Base-by-base conservation (phyloP, 2,329 filamentous ascomycete genomes). In the Aspergillus vadensis region DNA sequence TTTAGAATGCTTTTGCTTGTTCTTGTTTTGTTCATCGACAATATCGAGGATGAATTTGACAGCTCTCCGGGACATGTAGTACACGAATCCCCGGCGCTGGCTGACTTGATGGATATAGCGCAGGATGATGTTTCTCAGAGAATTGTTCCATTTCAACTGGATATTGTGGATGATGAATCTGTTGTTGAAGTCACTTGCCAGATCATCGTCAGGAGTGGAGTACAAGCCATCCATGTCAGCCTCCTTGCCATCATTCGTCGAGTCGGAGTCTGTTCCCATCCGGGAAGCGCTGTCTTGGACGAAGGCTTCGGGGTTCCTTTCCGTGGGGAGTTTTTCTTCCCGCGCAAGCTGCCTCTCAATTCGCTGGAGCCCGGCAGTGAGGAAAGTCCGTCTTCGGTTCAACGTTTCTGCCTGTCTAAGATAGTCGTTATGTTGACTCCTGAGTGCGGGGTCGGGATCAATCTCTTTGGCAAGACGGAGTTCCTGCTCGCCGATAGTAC, bases 31-130 rank as follows among this genome's bases (percentile, higher is more conserved):
- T 73, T 99, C 95, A 58, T 98, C 93, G 2, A 99, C 91, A 67
- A 99, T 96, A 75, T 99, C 95, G 9, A 98, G 82, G 60, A 99
- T 98, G 74, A 99, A 99, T 72, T 98, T 99, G 72, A 99, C 91
- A 3, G 95, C 96, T 64, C 92, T 88, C 50, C 94, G 87, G 10
- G 96, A 98, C 79, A 98, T 89, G 77, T 99, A 99, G 79, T 99
- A 99, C 30, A 99, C 89, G 72, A 99, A 98, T 55, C 95, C 96
- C 67, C 95, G 88, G 55, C 95, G 86, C 77, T 99, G 96, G 73
- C 93, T 92, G 70, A 96, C 95, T 80, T 99, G 95, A 72, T 99
- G 95, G 64, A 95, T 96, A 75, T 99, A 99, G 23, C 95, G 91
- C 43, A 99, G 85, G 53, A 99, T 95, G 70, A 97, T 97, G 72